phyloP scores from a whole-genome alignment of 2,329 filamentous ascomycete species.

The Beauveria sp. region DNA sequence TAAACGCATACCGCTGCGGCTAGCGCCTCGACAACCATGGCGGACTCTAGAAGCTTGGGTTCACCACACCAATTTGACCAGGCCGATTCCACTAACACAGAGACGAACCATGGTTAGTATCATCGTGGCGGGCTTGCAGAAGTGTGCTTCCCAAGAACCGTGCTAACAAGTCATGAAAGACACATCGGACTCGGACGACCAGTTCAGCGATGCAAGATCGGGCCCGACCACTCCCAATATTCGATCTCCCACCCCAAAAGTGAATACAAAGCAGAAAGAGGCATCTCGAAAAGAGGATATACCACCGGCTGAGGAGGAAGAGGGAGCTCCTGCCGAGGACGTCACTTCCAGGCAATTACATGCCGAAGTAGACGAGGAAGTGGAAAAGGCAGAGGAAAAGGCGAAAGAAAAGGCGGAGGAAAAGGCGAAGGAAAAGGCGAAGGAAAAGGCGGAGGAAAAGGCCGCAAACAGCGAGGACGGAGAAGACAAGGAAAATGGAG shows the following conservation, averaged over 20 bases:
- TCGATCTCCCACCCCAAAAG: constrained; percentile 49
- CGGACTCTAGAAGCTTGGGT: background rate
- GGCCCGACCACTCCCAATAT: constrained; percentile 34
- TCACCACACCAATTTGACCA: background rate
- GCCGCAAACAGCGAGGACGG: constrained; percentile 15
- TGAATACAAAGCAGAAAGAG: constrained; percentile 47
- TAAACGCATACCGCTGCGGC: background rate
- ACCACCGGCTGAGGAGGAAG: constrained; percentile 45
- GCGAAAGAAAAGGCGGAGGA: constrained; percentile 13
- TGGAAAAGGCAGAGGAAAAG: constrained; percentile 10
- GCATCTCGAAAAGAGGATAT: constrained; percentile 49
- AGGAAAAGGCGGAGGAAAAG: background rate
- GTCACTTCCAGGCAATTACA: background rate
- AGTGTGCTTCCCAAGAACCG: background rate
- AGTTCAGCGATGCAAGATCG: constrained; percentile 61
- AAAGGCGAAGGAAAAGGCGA: constrained; percentile 8
- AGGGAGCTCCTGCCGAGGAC: constrained; percentile 13
- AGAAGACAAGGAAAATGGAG: constrained; percentile 23
- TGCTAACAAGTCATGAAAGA: constrained; percentile 26
- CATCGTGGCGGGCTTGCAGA: too few relatives aligned
- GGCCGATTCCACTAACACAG: background rate
- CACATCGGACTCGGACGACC: constrained; percentile 59
- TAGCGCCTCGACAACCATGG: background rate
- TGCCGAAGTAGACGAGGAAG: constrained; percentile 26
- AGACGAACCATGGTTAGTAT: constrained; percentile 22